phyloP scores from a whole-genome alignment of 441 rosid genomes.

The Capsella rubella region DNA sequence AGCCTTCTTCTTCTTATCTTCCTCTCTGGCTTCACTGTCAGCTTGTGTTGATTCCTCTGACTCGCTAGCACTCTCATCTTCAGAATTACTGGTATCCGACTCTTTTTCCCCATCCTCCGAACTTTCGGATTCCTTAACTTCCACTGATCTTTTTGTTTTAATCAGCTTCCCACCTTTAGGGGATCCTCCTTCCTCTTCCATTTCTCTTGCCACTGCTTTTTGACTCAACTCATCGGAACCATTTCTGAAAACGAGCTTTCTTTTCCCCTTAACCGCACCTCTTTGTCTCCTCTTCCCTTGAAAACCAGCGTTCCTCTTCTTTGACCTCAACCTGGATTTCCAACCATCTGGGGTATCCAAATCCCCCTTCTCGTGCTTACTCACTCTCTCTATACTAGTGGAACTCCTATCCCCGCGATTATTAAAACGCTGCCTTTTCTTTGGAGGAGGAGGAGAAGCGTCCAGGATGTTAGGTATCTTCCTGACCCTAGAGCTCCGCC shows the following conservation, averaged over 20 bases:
- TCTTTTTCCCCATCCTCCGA: slow-evolving; percentile 44
- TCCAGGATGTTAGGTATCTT: slow-evolving; percentile 77
- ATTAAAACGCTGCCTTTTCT: slow-evolving; percentile 58
- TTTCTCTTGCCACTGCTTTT: slow-evolving; percentile 24
- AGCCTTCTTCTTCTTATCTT: slow-evolving; percentile 38
- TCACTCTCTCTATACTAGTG: slow-evolving; percentile 38
- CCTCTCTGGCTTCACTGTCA: slow-evolving; percentile 47
- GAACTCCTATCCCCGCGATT: slow-evolving; percentile 44
- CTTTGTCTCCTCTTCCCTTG: slow-evolving; percentile 43
- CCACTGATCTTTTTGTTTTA: slow-evolving; percentile 43
- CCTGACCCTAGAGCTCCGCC: slow-evolving; percentile 83
- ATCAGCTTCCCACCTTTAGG: slow-evolving; percentile 27
- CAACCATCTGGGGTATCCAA: slow-evolving; percentile 58
- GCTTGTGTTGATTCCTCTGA: slow-evolving; percentile 38
- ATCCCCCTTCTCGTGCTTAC: slow-evolving; percentile 48
- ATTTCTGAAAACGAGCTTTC: slow-evolving; percentile 59
- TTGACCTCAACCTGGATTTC: slow-evolving; percentile 76
- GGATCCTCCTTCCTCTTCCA: slow-evolving; percentile 28
- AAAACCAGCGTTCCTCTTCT: slow-evolving; percentile 48
- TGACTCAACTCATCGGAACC: slow-evolving; percentile 27
- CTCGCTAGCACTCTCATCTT: slow-evolving; percentile 48
- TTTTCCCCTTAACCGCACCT: slow-evolving; percentile 48
- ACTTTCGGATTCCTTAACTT: slow-evolving; percentile 48
- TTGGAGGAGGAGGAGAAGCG: slow-evolving; percentile 80
- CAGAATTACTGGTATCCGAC: slow-evolving; percentile 38